Conservation (phyloP, 78 protist species). For the Planoprotostelium fungivorum region DNA sequence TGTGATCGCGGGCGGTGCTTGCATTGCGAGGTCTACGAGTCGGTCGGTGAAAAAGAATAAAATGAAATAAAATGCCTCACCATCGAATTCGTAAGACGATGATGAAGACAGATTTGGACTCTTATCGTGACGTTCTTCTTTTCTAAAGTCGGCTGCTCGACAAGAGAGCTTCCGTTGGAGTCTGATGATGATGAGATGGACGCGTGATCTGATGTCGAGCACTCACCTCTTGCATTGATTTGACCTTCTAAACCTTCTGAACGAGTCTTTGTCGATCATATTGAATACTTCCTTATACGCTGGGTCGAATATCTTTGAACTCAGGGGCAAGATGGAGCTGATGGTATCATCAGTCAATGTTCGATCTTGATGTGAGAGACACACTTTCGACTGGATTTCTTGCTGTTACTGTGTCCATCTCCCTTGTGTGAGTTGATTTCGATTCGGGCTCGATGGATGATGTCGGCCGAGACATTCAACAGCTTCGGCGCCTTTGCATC, state of each 20-base stretch:
- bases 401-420: neutral
- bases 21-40: too few relatives aligned
- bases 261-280: neutral
- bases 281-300: neutral
- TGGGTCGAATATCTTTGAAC: neutral
- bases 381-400: neutral
- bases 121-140: neutral
- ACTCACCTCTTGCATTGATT: neutral
- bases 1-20: too few relatives aligned
- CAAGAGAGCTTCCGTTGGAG: neutral
- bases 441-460: neutral
- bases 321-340: neutral
- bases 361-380: neutral
- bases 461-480: neutral
- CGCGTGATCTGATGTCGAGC: neutral
- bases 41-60: neutral
- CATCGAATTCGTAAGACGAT: neutral
- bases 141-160: neutral
- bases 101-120: neutral
- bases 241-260: neutral
- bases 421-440: neutral
- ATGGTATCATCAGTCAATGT: neutral
- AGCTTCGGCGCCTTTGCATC: neutral
- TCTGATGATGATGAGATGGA: neutral
- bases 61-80: too few relatives aligned